Conservation (phyloP, 257 asterid genomes). For the Mitragyna speciosa region DNA sequence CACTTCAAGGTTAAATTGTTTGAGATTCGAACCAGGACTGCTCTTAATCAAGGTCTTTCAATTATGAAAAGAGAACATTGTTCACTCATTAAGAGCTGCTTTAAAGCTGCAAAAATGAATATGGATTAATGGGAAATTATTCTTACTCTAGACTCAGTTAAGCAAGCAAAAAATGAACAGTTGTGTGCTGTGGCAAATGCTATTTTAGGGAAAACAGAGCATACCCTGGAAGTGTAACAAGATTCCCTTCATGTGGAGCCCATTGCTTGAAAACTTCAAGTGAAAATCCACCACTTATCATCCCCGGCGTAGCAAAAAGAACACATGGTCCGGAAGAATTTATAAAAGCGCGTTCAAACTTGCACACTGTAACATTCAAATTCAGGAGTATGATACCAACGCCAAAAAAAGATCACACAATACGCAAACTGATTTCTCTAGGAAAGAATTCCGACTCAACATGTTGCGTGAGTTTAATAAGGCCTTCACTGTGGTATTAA, state of each 20-base stretch:
- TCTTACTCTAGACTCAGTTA: background rate
- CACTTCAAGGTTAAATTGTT: background rate
- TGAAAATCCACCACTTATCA: conserved; percentile 91
- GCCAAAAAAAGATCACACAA: background rate
- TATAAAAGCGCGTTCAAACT: conserved; percentile 75
- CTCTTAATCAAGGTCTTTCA: background rate
- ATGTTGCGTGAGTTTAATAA: no score
- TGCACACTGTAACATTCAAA: conserved; percentile 54
- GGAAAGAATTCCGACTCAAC: no score
- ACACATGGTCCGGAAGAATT: conserved; percentile 95
- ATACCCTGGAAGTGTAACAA: conserved; percentile 87
- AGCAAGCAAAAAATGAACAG: background rate
- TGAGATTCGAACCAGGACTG: background rate
- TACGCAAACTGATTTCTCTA: no score
- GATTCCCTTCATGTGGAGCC: conserved; percentile 86
- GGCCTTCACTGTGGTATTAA: no score
- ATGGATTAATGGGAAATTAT: background rate
- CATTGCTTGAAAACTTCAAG: conserved; percentile 90
- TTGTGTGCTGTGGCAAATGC: no score
- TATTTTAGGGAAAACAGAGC: background rate
- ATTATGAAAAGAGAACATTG: background rate
- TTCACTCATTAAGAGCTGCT: background rate
- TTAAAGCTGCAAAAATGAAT: background rate
- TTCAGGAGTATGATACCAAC: background rate
- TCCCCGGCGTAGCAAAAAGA: conserved; percentile 97